Evolutionary conservation across 192 early-diverging fungal species (phyloP), one percentile per base, ranked within the genome.

Genomic region (Mortierella alpina): DNA sequence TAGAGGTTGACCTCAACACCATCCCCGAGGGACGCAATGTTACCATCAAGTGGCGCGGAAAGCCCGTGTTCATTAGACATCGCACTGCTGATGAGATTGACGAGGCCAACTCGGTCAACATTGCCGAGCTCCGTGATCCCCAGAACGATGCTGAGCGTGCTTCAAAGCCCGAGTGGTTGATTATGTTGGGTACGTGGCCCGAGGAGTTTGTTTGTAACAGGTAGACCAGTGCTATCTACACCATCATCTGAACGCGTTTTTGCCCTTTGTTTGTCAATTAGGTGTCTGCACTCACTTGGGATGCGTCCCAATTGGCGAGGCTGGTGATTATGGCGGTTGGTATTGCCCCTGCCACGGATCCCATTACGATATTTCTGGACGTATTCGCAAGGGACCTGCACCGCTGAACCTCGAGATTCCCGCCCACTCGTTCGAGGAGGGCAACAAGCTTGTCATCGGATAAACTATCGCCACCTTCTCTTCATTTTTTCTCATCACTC

Each of bases 311-410:
- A 94, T 98, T 73, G 96, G 96, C 48, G 97, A 99, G 84, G 91
- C 97, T 83, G 97, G 97, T 83, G 97, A 99, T 63, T 99, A 90
- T 85, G 95, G 95, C 81, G 97, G 97, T 68, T 99, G 97, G 97
- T 99, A 97, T 92, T 99, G 97, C 87, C 97, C 97, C 57, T 99
- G 97, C 92, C 97, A 99, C 88, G 97, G 97, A 65, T 99, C 97
- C 53, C 97, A 99, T 84, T 99, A 99, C 86, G 97, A 99, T 82
- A 96, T 75, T 70, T 96, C 96, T 67, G 97, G 97, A 57, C 96
- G 97, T 87, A 96, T 98, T 72, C 92, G 97, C 78, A 97, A 98
- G 89, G 97, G 97, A 57, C 97, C 97, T 31, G 97, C 97, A 63
- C 97, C 97, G 47, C 90, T 99, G 59, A 99, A 99, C 91, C 88